Base-by-base conservation (phyloP, 495 filamentous ascomycete species). In the Penicillium canescens region DNA sequence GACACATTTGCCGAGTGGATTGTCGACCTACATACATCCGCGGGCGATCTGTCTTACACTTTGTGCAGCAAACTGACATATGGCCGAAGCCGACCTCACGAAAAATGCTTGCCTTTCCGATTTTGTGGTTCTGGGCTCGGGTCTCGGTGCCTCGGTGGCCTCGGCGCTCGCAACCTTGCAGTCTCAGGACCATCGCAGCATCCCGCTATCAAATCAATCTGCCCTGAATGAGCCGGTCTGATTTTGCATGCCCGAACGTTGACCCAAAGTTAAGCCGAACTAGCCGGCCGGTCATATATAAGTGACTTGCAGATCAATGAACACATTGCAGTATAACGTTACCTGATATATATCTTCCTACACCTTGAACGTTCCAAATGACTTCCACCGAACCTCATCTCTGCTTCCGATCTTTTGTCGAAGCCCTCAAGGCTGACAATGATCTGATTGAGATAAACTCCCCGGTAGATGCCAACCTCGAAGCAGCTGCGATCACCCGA, bases 401-500 rank as follows among this genome's bases (percentile, higher is more conserved):
- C 3, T 58, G 57, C 57, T 74, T 74, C 52, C 67, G 69, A 9
- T 63, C 65, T 10, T 74, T 71, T 52, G 67, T 74, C 34, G 63
- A 71, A 28, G 62, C 69, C 18, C 54, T 71, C 14, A 58, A 60
- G 36, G 55, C 54, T 2, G 72, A 76, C 35, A 58, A 66, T 35
- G 73, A 76, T 42, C 46, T 74, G 8, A 52, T 69, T 3, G 71
- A 73, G 43, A 73, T 77, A 34, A 55, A 71, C 46, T 52, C 50
- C 7, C 60, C 63, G 5, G 44, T 75, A 42, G 66, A 74, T 35
- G 70, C 71, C 26, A 49, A 73, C 37, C 63, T 77, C 23, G 70
- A 77, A 46, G 62, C 57, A 0, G 71, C 59, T 1, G 74, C 74
- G 12, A 73, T 76, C 40, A 68, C 65, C 10, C 68, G 70, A 10